Conservation (phyloP, 371 early-diverging fungal species). For the Nematocida minor region DNA sequence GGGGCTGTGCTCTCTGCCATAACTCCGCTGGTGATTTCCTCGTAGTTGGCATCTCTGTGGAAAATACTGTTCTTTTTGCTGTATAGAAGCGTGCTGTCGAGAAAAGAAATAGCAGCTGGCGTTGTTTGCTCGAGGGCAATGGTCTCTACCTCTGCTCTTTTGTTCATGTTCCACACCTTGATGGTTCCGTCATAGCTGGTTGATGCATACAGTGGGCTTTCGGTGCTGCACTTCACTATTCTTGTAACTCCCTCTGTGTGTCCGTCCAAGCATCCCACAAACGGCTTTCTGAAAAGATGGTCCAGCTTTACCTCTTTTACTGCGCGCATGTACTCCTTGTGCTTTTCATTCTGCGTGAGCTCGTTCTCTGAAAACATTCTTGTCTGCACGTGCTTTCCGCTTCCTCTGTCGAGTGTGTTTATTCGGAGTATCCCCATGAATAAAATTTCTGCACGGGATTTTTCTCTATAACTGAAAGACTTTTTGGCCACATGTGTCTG, state of each 20-base stretch:
- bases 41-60: conserved; percentile 3
- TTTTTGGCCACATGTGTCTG: neutral
- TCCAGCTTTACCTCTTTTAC: conserved; percentile 88
- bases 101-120: conserved; percentile 1
- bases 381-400: neutral
- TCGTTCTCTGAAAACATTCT: conserved; percentile 2
- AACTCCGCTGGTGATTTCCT: neutral
- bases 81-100: conserved; percentile 27
- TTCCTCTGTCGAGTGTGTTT: conserved; percentile 20
- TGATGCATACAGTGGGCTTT: conserved; percentile 4
- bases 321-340: conserved; percentile 90
- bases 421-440: conserved; percentile 16
- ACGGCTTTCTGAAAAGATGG: conserved; percentile 92
- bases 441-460: conserved; percentile 1
- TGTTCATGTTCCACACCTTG: conserved; percentile 25
- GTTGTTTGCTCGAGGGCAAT: neutral
- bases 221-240: conserved; percentile 64
- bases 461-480: neutral
- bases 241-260: conserved; percentile 91
- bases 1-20: too few relatives aligned
- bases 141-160: neutral
- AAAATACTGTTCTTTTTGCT: neutral
- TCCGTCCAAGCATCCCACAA: conserved; percentile 76
- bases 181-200: conserved; percentile 24
- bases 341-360: conserved; percentile 17